A percentile compares a stretch with the other conserved stretches of the same genome.
Evolutionary conservation across 495 filamentous ascomycete species (phyloP).

Genomic region (Daldinia concentrica): DNA sequence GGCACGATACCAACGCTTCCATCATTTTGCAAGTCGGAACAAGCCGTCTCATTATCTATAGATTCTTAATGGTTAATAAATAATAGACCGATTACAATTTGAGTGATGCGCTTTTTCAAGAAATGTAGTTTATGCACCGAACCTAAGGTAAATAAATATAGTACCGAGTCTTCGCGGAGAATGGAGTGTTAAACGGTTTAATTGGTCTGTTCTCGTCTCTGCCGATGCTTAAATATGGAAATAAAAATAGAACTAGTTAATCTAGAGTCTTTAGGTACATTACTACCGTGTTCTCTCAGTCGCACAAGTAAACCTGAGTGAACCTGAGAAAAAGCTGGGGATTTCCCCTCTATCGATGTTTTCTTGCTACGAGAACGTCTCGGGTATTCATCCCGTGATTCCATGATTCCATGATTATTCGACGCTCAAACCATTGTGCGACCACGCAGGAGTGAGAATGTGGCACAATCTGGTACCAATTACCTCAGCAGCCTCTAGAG

Average conservation of each 20-base stretch:
- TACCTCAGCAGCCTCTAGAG: too few species aligned
- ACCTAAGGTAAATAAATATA: background rate
- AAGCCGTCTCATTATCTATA: background rate
- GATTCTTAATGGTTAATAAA: background rate
- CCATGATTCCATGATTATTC: constrained; percentile 7
- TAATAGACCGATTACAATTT: background rate
- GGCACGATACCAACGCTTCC: background rate
- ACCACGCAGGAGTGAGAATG: constrained; percentile 1
- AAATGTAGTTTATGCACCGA: too few species aligned
- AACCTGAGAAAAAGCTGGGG: background rate
- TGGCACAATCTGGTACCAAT: constrained; percentile 2
- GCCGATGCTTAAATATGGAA: background rate
- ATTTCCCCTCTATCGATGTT: background rate
- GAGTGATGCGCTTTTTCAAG: too few species aligned
- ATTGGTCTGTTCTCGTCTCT: background rate
- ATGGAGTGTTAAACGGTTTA: background rate
- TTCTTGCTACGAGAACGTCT: background rate
- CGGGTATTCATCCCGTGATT: background rate
- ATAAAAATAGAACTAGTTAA: background rate
- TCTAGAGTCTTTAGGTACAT: background rate
- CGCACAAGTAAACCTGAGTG: background rate
- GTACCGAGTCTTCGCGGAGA: background rate
- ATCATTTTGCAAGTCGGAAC: background rate
- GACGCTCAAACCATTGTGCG: constrained; percentile 4
- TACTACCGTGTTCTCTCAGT: background rate